Evolutionary conservation across 495 filamentous ascomycete genomes (phyloP).

Genomic region (Tetracladium setigerum): DNA sequence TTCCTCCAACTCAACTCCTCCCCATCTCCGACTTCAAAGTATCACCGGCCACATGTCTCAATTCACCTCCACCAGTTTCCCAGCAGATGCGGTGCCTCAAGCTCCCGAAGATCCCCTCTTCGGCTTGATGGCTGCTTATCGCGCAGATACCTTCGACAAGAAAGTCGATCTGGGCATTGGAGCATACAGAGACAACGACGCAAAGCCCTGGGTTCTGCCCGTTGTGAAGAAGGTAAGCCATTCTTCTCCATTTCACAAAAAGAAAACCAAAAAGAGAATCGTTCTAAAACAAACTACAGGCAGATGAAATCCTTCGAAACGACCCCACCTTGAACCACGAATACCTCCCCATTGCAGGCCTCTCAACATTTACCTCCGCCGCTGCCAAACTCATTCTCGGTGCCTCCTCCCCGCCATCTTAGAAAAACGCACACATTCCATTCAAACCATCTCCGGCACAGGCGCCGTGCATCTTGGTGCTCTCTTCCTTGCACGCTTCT

Average conservation of each 20-base stretch:
- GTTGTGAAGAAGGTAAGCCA: conserved; percentile 83
- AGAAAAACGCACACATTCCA: conserved; percentile 69
- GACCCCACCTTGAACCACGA: conserved; percentile 94
- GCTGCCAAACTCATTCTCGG: conserved; percentile 88
- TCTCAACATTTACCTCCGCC: conserved; percentile 74
- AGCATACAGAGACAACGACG: conserved; percentile 90
- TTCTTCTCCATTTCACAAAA: neutral
- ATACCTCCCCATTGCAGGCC: conserved; percentile 93
- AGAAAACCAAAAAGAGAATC: neutral
- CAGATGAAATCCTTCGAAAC: conserved; percentile 76
- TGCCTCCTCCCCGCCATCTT: conserved; percentile 65
- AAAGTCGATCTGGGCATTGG: conserved; percentile 97
- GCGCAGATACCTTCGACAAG: conserved; percentile 70
- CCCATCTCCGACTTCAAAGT: conserved; percentile 16
- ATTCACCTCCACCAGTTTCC: conserved; percentile 58
- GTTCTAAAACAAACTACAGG: conserved; percentile 44
- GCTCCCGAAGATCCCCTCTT: conserved; percentile 96
- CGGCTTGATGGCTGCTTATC: conserved; percentile 82
- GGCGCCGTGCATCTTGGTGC: conserved; percentile 85
- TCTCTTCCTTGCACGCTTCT: conserved; percentile 77
- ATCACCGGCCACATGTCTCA: conserved; percentile 46
- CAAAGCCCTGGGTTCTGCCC: conserved; percentile 96
- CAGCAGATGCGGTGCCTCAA: conserved; percentile 70
- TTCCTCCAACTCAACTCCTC: conserved; percentile 1
- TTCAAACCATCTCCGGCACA: conserved; percentile 87